Evolutionary conservation across 2,329 filamentous ascomycete species (phyloP), one percentile per base, ranked within the genome.

Genomic region (Sporothrix protearum): DNA sequence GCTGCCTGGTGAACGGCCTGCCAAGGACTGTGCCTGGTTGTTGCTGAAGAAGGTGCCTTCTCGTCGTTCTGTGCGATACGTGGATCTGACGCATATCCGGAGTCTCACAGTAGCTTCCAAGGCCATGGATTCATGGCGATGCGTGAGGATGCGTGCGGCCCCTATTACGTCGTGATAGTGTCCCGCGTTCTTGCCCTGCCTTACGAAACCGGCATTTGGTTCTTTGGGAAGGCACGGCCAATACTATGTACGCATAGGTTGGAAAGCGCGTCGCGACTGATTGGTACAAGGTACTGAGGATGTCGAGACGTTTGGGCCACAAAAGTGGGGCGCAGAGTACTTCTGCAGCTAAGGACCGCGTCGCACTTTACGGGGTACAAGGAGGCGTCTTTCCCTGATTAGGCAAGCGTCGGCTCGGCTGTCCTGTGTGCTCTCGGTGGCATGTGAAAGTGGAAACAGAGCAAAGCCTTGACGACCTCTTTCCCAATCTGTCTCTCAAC

Each of bases 331-430:
- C 61, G 6, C 0, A 19, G 2, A 28, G 22, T 30, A 63, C 61
- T 64, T 47, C 39, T 45, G 61, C 39, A 64, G 39, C 61, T 30
- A 19, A 42, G 36, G 33, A 42, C 10, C 33, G 33, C 7, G 57
- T 39, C 33, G 57, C 57, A 63, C 36, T 63, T 63, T 39, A 42
- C 57, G 33, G 57, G 33, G 57, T 63, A 63, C 57, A 47, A 5
- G 8, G 16, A 49, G 39, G 45, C 63, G 14, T 42, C 67, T 45
- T 69, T 59, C 68, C 68, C 28, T n/a, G 14, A 42, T 70, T 70
- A 45, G 69, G 69, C 69, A 70, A 63, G 69, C 69, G 69, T 63
- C 68, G 68, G 68, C 49, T 70, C 53, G 39, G 53, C 42, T 42
- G 47, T 3, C 30, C 22, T 28, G 39, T 42, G 1, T 16, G 19